Evolutionary conservation across 192 early-diverging fungal species (phyloP), one percentile per base, ranked within the genome.

Genomic region (Coemansia sp.): DNA sequence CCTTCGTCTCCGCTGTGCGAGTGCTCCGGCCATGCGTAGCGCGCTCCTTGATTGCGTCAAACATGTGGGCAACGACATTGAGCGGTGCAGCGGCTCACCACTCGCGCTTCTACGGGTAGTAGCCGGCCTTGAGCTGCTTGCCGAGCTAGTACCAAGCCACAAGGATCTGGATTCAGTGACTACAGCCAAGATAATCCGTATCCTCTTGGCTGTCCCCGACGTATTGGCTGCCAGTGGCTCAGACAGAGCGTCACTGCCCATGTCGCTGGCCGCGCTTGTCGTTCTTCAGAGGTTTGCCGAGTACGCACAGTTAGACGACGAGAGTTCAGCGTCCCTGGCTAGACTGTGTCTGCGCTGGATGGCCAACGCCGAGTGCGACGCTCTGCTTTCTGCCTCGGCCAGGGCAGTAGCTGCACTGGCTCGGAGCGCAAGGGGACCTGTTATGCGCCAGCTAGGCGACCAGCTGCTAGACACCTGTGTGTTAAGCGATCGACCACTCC

Each of bases 21-120:
- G 46, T 18, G 74, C 78, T 38, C 83, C 83, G 2, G 75, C 75
- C 3, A 33, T 85, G 70, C 75, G 67, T 9, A 73, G 77, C 33
- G 67, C 74, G 15, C 65, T 84, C 51, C 31, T 79, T 43, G 81
- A 72, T 20, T 40, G 55, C 0, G 69, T 66, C 5, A 54, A 59
- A 2, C 74, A 63, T 12, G 47, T 68, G 29, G 43, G 9, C 5
- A 59, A 54, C 16, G 27, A 52, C 2, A 51, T 59, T 29, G 69
- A 59, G 13, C 31, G 63, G 22, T 29, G 46, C 44, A 33, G 33
- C 31, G 49, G 66, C 41, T 44, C 44, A 7, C 10, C 47, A 2
- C 27, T 38, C 10, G 67, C 38, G 29, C 36, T 43, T 0, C 13
- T 65, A 20, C 63, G 63, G 3, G 22, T 74, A 16, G 57, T 74